Percentiles rank a stretch among this genome's conserved stretches.
phyloP scores from a whole-genome alignment of 2,329 filamentous ascomycete genomes.

The Alternaria atra region DNA sequence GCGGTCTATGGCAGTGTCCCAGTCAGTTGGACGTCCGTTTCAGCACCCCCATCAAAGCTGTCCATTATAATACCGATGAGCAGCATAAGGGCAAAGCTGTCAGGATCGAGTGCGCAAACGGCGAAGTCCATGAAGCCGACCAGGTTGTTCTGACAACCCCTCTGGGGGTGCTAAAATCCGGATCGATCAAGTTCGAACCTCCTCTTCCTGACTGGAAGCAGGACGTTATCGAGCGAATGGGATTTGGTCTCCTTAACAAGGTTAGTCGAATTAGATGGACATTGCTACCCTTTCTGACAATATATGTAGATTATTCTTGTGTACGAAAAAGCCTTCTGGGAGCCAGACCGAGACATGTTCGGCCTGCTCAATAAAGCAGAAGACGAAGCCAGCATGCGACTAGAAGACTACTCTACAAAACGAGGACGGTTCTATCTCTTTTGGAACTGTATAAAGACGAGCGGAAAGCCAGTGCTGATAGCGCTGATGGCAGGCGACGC shows the following conservation, averaged over 20 bases:
- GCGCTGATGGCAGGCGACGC: slow-evolving; percentile 96
- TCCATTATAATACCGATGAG: slow-evolving; percentile 64
- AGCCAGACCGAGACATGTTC: slow-evolving; percentile 88
- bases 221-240: slow-evolving; percentile 81
- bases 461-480: slow-evolving; percentile 83
- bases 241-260: slow-evolving; percentile 95
- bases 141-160: slow-evolving; percentile 90
- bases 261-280: slow-evolving; percentile 46
- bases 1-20: slow-evolving; percentile 82
- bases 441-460: slow-evolving; percentile 93
- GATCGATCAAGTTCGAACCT: slow-evolving; percentile 84
- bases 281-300: slow-evolving; percentile 16
- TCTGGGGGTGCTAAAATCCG: slow-evolving; percentile 89
- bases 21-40: slow-evolving; percentile 79
- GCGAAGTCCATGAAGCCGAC: slow-evolving; percentile 81
- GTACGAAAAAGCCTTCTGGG: slow-evolving; percentile 91
- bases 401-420: slow-evolving; percentile 78
- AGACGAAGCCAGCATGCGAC: slow-evolving; percentile 74
- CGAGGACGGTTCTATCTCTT: slow-evolving; percentile 97
- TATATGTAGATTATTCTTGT: slow-evolving; percentile 73
- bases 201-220: slow-evolving; percentile 87
- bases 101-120: slow-evolving; percentile 74
- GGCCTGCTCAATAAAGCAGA: slow-evolving; percentile 82
- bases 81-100: slow-evolving; percentile 34
- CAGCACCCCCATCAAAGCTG: slow-evolving; percentile 74